Percentiles rank a stretch among this genome's conserved stretches.
Conservation (phyloP, 2,329 filamentous ascomycete species). For the Venturia effusa region DNA sequence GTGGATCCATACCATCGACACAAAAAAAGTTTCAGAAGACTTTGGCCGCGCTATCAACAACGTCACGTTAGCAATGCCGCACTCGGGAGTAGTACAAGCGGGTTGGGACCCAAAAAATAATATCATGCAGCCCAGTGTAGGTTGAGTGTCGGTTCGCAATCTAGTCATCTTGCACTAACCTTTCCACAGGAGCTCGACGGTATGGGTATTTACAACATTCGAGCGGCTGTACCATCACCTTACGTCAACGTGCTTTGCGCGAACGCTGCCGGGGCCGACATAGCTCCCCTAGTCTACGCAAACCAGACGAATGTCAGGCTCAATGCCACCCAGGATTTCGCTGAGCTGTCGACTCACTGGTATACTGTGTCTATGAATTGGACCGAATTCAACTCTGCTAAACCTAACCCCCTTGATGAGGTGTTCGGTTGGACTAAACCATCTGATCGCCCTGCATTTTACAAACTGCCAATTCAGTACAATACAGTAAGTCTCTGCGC, state of each 20-base stretch:
- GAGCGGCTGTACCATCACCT: conserved; percentile 60
- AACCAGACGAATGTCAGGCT: conserved; percentile 12
- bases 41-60: conserved; percentile 57
- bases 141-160: background rate
- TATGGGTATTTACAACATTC: conserved; percentile 56
- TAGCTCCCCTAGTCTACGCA: conserved; percentile 54
- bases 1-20: conserved; percentile 56
- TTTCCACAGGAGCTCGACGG: conserved; percentile 37
- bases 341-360: background rate
- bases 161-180: background rate
- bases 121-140: conserved; percentile 57
- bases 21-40: conserved; percentile 38
- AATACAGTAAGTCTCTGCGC: conserved; percentile 57
- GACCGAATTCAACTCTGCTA: conserved; percentile 31
- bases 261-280: conserved; percentile 48
- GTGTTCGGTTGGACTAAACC: conserved; percentile 54
- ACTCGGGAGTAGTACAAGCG: conserved; percentile 56
- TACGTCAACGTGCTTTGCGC: conserved; percentile 63
- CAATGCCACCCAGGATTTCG: conserved; percentile 8
- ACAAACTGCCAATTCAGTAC: conserved; percentile 45
- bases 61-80: conserved; percentile 66
- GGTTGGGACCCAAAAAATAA: conserved; percentile 49
- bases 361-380: background rate
- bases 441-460: conserved; percentile 25
- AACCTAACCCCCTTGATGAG: conserved; percentile 53